These are phyloP conservation scores for Blastocrithidia nonstop DNA, from an alignment of 208 protist species.

Conservation along the genomic window DNA sequence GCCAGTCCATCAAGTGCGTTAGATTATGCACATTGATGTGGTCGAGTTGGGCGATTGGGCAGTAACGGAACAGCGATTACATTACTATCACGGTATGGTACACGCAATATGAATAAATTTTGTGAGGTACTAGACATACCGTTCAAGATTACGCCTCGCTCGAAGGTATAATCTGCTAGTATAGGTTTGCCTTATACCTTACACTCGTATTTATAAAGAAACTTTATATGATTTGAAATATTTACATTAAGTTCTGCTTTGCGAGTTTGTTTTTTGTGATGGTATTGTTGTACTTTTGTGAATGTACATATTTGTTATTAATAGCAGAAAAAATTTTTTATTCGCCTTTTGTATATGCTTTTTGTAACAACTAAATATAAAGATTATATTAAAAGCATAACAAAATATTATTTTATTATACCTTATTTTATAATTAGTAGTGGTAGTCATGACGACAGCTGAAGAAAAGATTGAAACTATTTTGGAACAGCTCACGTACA, in stretches of 20 bases:
- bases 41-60: slow-evolving; percentile 70
- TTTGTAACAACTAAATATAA: not conserved
- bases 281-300: not conserved
- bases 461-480: slow-evolving; percentile 47
- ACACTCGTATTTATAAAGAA: not conserved
- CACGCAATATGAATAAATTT: slow-evolving; percentile 36
- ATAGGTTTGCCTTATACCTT: not conserved
- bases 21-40: slow-evolving; percentile 80
- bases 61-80: slow-evolving; percentile 31
- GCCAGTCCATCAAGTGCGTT: slow-evolving; percentile 25
- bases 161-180: not conserved
- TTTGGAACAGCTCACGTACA: slow-evolving; percentile 78
- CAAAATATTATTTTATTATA: not conserved
- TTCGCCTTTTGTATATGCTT: not conserved
- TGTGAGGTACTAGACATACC: slow-evolving; percentile 42
- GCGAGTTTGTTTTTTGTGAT: not conserved
- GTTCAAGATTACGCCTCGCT: too few relatives aligned
- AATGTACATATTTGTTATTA: not conserved
- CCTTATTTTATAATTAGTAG: not conserved
- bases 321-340: not conserved
- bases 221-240: not conserved
- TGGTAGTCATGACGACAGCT: slow-evolving; percentile 12
- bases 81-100: slow-evolving; percentile 31
- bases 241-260: not conserved
- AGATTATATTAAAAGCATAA: not conserved